Conservation (phyloP, 768 basidiomycete species). For the Trametes punicea region DNA sequence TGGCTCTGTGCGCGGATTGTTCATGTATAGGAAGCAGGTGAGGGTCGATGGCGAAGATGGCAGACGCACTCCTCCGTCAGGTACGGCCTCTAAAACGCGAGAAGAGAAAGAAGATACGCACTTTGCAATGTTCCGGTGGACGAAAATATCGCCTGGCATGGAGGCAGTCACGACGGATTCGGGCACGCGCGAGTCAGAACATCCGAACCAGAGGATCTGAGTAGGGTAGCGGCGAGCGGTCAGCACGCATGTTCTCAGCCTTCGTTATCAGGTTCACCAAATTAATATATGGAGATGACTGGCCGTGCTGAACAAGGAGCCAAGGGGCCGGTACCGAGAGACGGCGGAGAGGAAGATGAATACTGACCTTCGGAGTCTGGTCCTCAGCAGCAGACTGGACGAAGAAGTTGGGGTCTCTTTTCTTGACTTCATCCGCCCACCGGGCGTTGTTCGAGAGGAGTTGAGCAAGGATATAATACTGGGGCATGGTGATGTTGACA, state of each 20-base stretch:
- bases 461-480: slow-evolving; percentile 23
- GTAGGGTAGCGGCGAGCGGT: not conserved
- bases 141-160: slow-evolving; percentile 78
- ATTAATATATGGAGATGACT: slow-evolving; percentile 18
- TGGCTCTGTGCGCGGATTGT: slow-evolving; percentile 46
- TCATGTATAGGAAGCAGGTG: not conserved
- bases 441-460: slow-evolving; percentile 54
- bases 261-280: no score
- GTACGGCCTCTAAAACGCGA: not conserved
- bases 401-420: slow-evolving; percentile 64
- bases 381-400: slow-evolving; percentile 52
- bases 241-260: not conserved
- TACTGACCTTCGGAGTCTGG: slow-evolving; percentile 61
- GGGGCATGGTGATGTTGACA: slow-evolving; percentile 8
- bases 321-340: slow-evolving; percentile 3
- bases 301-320: not conserved
- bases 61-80: no score
- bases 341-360: not conserved
- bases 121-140: slow-evolving; percentile 89
- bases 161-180: slow-evolving; percentile 69
- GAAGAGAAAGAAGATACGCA: slow-evolving; percentile 40
- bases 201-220: slow-evolving; percentile 77
- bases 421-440: slow-evolving; percentile 64
- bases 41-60: no score
- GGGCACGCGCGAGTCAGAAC: slow-evolving; percentile 83